A percentile compares a stretch with the other conserved stretches of the same genome.
phyloP scores from a whole-genome alignment of 371 early-diverging fungal species.

The Homolaphlyctis polyrhiza region DNA sequence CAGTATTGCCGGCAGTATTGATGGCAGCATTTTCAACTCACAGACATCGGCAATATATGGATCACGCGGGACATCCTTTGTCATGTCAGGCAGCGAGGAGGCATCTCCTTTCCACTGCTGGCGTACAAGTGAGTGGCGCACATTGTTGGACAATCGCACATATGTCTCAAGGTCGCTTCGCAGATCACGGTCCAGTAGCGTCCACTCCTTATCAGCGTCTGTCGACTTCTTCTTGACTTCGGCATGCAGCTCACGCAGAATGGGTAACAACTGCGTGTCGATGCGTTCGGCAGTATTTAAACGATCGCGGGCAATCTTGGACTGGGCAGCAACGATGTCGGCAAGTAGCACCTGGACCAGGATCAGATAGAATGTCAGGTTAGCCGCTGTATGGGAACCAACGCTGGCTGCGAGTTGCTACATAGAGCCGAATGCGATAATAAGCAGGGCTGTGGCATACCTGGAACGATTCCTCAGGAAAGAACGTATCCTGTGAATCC shows the following conservation, averaged over 20 bases:
- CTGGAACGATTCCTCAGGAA: conserved; percentile 24
- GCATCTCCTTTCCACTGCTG: conserved; percentile 17
- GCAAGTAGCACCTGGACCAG: conserved; percentile 24
- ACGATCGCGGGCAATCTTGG: conserved; percentile 35
- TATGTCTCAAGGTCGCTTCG: conserved; percentile 23
- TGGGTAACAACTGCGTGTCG: conserved; percentile 33
- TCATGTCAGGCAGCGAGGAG: background rate
- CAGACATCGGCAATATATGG: conserved; percentile 33
- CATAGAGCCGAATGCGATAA: background rate
- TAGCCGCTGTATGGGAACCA: background rate
- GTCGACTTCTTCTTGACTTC: conserved; percentile 23
- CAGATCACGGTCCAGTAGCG: conserved; percentile 25
- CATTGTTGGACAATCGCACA: conserved; percentile 17
- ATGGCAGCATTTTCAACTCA: background rate
- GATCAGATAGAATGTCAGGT: background rate
- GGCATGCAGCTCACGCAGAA: conserved; percentile 22
- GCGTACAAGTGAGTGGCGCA: conserved; percentile 17
- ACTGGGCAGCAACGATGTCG: conserved; percentile 34
- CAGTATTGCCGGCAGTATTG: background rate
- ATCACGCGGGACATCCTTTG: conserved; percentile 23
- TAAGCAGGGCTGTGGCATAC: conserved; percentile 6
- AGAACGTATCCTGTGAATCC: conserved; percentile 23
- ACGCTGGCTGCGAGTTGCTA: background rate
- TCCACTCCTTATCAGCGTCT: conserved; percentile 35
- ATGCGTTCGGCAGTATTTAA: conserved; percentile 19